Percentiles rank a stretch among this genome's conserved stretches.
phyloP scores from a whole-genome alignment of 768 basidiomycete species.

The Dendrothele bispora region DNA sequence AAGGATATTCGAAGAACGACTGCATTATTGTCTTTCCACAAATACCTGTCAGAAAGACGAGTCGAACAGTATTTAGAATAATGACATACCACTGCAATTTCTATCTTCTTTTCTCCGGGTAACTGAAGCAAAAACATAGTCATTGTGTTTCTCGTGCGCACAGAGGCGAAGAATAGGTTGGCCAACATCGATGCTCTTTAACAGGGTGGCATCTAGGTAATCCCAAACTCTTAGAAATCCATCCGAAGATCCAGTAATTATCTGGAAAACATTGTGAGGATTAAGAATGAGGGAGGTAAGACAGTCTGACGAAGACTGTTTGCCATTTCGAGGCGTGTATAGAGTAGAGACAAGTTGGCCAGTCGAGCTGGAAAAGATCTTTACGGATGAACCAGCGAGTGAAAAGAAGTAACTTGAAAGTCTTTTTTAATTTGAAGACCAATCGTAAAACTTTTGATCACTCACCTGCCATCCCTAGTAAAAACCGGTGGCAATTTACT shows the following conservation, averaged over 20 bases:
- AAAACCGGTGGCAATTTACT: slow-evolving; percentile 74
- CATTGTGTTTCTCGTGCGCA: slow-evolving; percentile 67
- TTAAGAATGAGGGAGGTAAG: slow-evolving; percentile 78
- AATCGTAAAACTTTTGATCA: slow-evolving; percentile 5
- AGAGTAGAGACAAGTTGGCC: slow-evolving; percentile 83
- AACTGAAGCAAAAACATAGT: slow-evolving; percentile 68
- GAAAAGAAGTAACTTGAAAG: slow-evolving; percentile 82
- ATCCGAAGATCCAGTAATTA: slow-evolving; percentile 82
- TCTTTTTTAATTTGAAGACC: background rate
- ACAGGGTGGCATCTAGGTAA: slow-evolving; percentile 78
- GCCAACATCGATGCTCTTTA: slow-evolving; percentile 71
- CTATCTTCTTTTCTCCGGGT: slow-evolving; percentile 36
- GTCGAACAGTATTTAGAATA: background rate
- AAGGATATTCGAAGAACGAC: slow-evolving; percentile 66
- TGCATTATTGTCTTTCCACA: slow-evolving; percentile 49
- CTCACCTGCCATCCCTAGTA: slow-evolving; percentile 85
- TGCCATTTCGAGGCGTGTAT: slow-evolving; percentile 46
- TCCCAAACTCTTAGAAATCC: slow-evolving; percentile 93
- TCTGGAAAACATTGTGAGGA: slow-evolving; percentile 86
- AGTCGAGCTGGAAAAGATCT: slow-evolving; percentile 79
- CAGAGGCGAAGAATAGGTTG: slow-evolving; percentile 73
- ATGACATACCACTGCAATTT: slow-evolving; percentile 22
- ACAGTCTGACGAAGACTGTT: slow-evolving; percentile 39
- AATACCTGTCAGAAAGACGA: slow-evolving; percentile 9
- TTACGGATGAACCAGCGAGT: slow-evolving; percentile 75